These are phyloP conservation scores for Venturiaceae sp. DNA, from an alignment of 2,329 filamentous ascomycete genomes.

Conservation along the genomic window DNA sequence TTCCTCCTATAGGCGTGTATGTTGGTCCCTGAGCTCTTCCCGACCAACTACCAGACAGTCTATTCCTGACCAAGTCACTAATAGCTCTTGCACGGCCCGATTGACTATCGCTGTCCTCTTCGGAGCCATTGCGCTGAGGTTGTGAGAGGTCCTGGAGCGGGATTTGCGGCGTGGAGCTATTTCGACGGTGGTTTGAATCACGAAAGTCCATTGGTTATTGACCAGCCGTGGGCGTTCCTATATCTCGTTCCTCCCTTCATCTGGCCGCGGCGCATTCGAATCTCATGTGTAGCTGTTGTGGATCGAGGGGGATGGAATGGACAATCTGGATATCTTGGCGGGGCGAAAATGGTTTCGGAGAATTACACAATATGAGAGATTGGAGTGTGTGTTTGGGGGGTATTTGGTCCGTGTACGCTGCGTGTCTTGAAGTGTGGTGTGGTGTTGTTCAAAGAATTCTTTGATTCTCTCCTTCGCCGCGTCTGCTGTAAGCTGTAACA, in stretches of 20 bases:
- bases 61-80: not conserved
- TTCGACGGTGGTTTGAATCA: constrained; percentile 6
- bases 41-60: constrained; percentile 5
- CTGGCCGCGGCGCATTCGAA: not conserved
- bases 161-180: constrained; percentile 9
- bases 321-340: not conserved
- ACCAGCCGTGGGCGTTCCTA: not conserved
- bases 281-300: not conserved
- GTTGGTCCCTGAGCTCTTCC: constrained; percentile 12
- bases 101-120: constrained; percentile 17
- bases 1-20: constrained; percentile 20
- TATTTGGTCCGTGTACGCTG: not conserved
- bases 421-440: not conserved
- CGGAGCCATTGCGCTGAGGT: constrained; percentile 8
- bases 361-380: not conserved
- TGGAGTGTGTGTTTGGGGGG: not conserved
- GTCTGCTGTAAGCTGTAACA: not conserved
- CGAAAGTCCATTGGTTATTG: constrained; percentile 9
- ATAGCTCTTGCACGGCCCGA: constrained; percentile 18
- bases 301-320: not conserved
- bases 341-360: not conserved
- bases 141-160: constrained; percentile 33
- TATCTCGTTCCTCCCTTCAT: not conserved
- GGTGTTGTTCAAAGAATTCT: not conserved
- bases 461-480: not conserved